Base-by-base conservation (phyloP, 2,329 filamentous ascomycete species). In the Stachybotrys chlorohalonatus region DNA sequence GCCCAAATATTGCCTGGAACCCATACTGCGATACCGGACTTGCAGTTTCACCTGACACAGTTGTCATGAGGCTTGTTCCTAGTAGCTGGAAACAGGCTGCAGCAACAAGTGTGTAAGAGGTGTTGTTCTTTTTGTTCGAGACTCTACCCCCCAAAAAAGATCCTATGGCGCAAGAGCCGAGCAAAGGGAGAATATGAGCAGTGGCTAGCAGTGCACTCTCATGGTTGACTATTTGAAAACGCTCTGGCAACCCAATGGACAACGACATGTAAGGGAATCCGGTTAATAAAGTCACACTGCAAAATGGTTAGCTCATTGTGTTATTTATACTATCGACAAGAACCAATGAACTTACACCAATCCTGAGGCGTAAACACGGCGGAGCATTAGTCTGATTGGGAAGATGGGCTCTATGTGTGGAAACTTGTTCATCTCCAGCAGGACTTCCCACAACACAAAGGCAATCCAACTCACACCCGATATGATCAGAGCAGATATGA, bases 211-310 rank as follows among this genome's bases (percentile, higher is more conserved):
- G 70, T 0, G 79, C 73, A 36, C 68, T 74, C 51, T 83, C 74
- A 6, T 69, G 70, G 57, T 83, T 79, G 53, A 84, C 76, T 45
- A 85, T 78, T 57, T 85, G 82, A 52, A 84, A 81, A 7, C 81
- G 71, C 58, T 85, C 79, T 1, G 83, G 82, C 5, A 86, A 73
- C 36, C 78, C 74, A 54, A 84, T 76, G 11, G 81, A 75, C n/a
- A 83, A 72, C 5, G 79, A 71, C 24, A 85, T 76, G 57, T 83
- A 84, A 0, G 77, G 72, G 52, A 80, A 82, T 2, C 82, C 82
- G 0, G 77, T 78, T 16, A 84, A 70, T 15, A 84, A 67, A 2
- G 81, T 83, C 31, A 78, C 75, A 15, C 79, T 82, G 4, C 5
- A 31, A n/a, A 31, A 53, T 17, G n/a, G 55, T 66, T 31, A 66